Base-by-base conservation (phyloP, 2,329 filamentous ascomycete genomes). In the Talaromyces sp. region DNA sequence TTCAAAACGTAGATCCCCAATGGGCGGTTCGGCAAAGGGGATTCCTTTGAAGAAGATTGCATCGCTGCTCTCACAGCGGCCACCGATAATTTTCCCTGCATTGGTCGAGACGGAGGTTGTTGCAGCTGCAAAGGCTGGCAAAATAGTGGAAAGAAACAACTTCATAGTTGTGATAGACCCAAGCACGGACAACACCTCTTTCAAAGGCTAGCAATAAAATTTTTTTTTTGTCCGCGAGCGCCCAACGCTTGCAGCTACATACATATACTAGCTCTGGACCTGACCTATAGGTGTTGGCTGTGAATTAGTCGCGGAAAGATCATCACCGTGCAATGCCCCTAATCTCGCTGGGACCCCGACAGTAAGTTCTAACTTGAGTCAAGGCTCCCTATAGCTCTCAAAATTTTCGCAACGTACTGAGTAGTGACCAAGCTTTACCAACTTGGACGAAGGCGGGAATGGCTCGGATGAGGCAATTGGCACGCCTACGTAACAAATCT, bases 1-100 rank as follows among this genome's bases (percentile, higher is more conserved):
- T 33, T 67, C 66, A 35, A 69, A 70, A 14, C 69, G 68, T 2
- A 69, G 55, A 5, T 66, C 58, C n/a, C 61, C 65, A 25, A 66
- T 39, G 0, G 69, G 69, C 33, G 67, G 68, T 11, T 69, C 65
- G 5, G 65, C 69, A 39, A 57, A 70, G 25, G 68, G 68, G 37
- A 70, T 63, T 23, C 25, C 39, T 37, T 62, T 62, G 39, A 46
- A 62, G 23, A 28, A 70, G 11, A 69, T 67, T n/a, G 65, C 64
- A 52, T 63, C 37, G 28, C 44, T 50, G 44, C 40, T 28, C 11
- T 57, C 44, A 50, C 67, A 70, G 23, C 52, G 52, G 60, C 66
- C 68, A 63, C 68, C 67, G 1, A 64, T 4, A 25, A 70, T 7
- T 14, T 59, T 65, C 14, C 68, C 68, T 33, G 66, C 67, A 39